Evolutionary conservation across 768 basidiomycete genomes (phyloP).

Genomic region (Grammothele lineata): DNA sequence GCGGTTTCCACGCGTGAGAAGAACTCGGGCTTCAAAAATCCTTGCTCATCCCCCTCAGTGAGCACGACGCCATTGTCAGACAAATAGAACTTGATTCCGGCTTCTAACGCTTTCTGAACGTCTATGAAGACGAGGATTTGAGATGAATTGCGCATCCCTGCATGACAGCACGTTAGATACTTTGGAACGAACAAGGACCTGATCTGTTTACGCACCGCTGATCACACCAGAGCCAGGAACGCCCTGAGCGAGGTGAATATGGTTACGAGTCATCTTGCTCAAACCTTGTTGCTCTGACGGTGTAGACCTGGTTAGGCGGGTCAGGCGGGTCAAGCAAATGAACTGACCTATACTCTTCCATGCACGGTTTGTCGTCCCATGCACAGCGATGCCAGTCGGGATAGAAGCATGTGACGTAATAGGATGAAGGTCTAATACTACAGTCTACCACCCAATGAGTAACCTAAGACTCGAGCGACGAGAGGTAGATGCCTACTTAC

Average conservation of each 20-base stretch:
- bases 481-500: constrained; percentile 35
- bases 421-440: constrained; percentile 63
- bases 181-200: not conserved
- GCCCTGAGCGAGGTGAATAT: constrained; percentile 89
- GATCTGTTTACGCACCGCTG: constrained; percentile 59
- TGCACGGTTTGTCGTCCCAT: constrained; percentile 67
- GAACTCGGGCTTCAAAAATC: constrained; percentile 56
- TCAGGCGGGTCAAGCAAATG: too few relatives aligned
- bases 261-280: constrained; percentile 83
- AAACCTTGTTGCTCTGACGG: constrained; percentile 71
- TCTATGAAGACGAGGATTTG: constrained; percentile 82
- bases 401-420: constrained; percentile 58
- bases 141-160: constrained; percentile 80
- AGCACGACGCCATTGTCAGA: constrained; percentile 89
- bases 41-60: constrained; percentile 68
- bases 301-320: too few relatives aligned
- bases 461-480: too few relatives aligned
- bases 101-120: constrained; percentile 61
- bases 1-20: constrained; percentile 67
- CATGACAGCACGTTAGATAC: not conserved
- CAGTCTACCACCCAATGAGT: constrained; percentile 41
- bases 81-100: constrained; percentile 69
- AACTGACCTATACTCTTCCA: constrained; percentile 63
- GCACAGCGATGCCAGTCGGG: constrained; percentile 68
- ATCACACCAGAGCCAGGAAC: constrained; percentile 60